Evolutionary conservation across 768 basidiomycete genomes (phyloP).

Genomic region (Phallus indusiatus): DNA sequence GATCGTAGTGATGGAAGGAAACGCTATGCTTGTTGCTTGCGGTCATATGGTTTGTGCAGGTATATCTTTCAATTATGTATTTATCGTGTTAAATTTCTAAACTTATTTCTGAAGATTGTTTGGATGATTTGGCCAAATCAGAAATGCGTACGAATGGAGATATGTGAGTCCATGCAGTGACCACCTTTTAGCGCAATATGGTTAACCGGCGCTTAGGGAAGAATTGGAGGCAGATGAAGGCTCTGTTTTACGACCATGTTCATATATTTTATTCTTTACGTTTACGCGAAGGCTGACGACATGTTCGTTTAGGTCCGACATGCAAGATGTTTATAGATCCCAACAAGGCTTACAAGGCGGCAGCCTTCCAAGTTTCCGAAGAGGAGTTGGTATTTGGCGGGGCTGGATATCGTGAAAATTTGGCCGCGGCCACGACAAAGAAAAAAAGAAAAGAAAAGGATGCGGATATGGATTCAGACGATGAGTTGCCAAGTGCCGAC

Average conservation of each 20-base stretch:
- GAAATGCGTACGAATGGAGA: conserved; percentile 1
- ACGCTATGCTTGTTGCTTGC: conserved; percentile 52
- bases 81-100: neutral
- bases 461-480: neutral
- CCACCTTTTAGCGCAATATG: neutral
- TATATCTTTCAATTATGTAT: conserved; percentile 17
- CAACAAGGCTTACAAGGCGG: conserved; percentile 40
- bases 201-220: neutral
- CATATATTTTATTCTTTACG: neutral
- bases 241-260: conserved; percentile 4
- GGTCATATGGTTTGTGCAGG: conserved; percentile 47
- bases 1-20: conserved; percentile 35
- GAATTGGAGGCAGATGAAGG: conserved; percentile 4
- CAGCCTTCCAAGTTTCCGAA: conserved; percentile 60
- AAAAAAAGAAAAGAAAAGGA: neutral
- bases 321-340: conserved; percentile 62
- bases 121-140: conserved; percentile 5
- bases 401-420: neutral
- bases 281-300: neutral
- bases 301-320: conserved; percentile 33
- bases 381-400: conserved; percentile 36
- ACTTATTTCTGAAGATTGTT: neutral
- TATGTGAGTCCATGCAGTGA: neutral
- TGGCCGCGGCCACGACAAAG: neutral
- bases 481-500: conserved; percentile 3